Evolutionary conservation across 1,139 yeast genomes (phyloP).

Genomic region (Taiozyma sp.): DNA sequence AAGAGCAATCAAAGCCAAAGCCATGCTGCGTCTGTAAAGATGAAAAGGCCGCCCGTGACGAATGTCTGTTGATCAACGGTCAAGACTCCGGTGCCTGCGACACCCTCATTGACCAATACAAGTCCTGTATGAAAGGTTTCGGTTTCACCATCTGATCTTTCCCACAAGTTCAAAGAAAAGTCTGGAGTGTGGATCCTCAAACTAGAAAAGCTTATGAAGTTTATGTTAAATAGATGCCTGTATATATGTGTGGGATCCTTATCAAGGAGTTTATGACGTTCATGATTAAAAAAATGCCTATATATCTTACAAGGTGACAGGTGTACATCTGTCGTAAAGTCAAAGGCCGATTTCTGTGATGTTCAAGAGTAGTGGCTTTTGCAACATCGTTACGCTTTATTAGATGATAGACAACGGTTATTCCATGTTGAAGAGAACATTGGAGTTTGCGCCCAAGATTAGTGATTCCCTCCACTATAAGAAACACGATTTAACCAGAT

Average conservation of each 20-base stretch:
- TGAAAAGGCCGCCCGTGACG: constrained; percentile 80
- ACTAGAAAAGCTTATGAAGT: background rate
- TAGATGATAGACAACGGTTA: no score
- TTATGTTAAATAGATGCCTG: background rate
- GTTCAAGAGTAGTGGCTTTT: no score
- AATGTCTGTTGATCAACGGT: constrained; percentile 78
- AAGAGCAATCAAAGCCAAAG: constrained; percentile 51
- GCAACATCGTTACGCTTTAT: no score
- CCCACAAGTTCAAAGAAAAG: background rate
- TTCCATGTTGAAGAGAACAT: no score
- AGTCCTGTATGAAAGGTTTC: constrained; percentile 84
- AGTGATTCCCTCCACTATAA: no score
- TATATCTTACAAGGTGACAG: no score
- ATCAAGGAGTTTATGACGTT: no score
- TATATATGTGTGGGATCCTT: background rate
- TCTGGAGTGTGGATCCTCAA: background rate
- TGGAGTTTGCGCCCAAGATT: no score
- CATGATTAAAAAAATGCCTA: no score
- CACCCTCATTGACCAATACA: constrained; percentile 63
- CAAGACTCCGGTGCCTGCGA: constrained; percentile 83
- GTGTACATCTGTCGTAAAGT: no score
- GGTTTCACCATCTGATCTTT: constrained; percentile 48
- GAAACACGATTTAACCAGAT: no score
- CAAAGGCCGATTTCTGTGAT: no score
- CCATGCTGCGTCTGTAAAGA: constrained; percentile 96